A percentile compares a stretch with the other conserved stretches of the same genome.
phyloP scores from a whole-genome alignment of 345 rosid genomes.

The Eutrema heterophyllum region DNA sequence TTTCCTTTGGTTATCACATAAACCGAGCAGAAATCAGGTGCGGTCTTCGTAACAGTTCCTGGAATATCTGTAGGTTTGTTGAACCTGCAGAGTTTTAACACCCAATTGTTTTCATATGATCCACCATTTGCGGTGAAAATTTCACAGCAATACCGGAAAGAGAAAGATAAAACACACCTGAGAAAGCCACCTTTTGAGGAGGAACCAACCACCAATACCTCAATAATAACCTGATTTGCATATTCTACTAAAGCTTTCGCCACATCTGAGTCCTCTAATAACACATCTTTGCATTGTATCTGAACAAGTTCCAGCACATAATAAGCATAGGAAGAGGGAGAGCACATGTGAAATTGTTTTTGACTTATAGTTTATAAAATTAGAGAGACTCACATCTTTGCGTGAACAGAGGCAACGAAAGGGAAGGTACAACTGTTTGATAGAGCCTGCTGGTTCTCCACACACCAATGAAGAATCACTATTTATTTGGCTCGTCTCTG shows the following conservation, averaged over 20 bases:
- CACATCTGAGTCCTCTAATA: constrained; percentile 73
- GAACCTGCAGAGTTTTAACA: constrained; percentile 43
- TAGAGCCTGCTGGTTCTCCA: constrained; percentile 47
- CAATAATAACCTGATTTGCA: constrained; percentile 47
- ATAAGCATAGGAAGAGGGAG: constrained; percentile 13
- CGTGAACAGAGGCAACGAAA: constrained; percentile 90
- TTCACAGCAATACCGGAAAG: background rate
- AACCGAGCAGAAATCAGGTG: constrained; percentile 79
- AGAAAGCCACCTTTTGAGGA: constrained; percentile 66
- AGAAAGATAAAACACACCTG: constrained; percentile 40
- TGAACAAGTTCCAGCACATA: constrained; percentile 19
- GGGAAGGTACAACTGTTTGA: constrained; percentile 75
- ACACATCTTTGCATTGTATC: constrained; percentile 81
- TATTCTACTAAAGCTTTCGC: constrained; percentile 65
- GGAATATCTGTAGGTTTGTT: constrained; percentile 58
- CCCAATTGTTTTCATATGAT: background rate
- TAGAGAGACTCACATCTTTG: constrained; percentile 55
- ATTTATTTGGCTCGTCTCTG: constrained; percentile 41
- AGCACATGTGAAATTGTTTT: background rate
- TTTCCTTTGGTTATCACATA: constrained; percentile 76
- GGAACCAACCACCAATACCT: constrained; percentile 64
- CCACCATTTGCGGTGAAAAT: background rate
- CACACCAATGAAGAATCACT: constrained; percentile 36
- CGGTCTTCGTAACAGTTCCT: constrained; percentile 46
- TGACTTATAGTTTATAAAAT: background rate